Conservation (phyloP, 1,284 basidiomycete species). For the Puccinia triticina region DNA sequence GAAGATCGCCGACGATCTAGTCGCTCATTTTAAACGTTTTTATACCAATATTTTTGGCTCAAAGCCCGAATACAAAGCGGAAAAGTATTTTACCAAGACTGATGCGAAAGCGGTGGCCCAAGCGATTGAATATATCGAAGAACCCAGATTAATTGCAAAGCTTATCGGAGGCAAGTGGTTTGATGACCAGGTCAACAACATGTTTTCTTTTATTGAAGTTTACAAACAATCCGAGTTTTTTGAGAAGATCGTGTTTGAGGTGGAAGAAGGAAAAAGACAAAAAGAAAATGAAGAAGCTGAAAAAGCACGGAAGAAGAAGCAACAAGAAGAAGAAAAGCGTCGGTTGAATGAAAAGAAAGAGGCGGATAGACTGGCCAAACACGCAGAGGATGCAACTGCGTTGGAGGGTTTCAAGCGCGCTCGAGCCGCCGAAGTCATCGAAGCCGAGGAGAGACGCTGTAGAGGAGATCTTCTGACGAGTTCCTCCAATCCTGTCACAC, state of each 20-base stretch:
- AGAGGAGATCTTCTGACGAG: background rate
- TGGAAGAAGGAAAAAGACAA: background rate
- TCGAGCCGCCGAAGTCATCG: background rate
- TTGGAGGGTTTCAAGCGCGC: slow-evolving; percentile 1
- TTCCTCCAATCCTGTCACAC: background rate
- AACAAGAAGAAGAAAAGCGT: background rate
- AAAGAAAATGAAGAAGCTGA: background rate
- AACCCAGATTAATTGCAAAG: background rate
- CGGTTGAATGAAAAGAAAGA: background rate
- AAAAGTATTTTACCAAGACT: background rate
- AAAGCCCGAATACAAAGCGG: background rate
- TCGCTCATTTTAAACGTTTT: background rate
- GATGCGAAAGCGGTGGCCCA: background rate
- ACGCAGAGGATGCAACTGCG: background rate
- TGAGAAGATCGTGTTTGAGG: background rate
- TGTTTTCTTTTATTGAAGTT: slow-evolving; percentile 2
- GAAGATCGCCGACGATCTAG: background rate
- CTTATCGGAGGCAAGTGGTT: slow-evolving; percentile 15
- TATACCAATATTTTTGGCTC: background rate
- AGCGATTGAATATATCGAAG: background rate
- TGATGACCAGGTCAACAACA: background rate
- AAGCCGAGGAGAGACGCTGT: background rate
- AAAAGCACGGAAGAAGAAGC: background rate
- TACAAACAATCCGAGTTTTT: background rate
- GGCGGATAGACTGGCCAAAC: background rate